Conservation (phyloP, 768 basidiomycete species). For the Auricularia heimuer region DNA sequence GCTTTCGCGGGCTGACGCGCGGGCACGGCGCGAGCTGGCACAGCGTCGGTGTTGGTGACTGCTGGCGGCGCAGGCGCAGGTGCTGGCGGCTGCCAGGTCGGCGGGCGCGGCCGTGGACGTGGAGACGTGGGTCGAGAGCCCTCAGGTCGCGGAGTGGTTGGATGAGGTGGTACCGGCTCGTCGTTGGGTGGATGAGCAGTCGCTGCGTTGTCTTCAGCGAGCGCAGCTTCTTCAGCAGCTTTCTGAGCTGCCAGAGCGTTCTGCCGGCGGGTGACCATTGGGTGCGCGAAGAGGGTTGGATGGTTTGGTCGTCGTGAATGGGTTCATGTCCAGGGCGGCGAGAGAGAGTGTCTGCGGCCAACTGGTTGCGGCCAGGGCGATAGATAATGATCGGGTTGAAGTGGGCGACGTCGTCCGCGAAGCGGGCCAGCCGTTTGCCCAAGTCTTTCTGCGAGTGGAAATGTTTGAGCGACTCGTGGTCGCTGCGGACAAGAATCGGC, state of each 20-base stretch:
- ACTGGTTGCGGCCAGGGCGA: slow-evolving; percentile 8
- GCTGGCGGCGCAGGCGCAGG: too few species aligned
- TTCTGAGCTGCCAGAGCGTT: neutral
- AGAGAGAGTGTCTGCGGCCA: slow-evolving; percentile 14
- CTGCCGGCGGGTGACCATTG: neutral
- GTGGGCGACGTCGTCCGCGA: slow-evolving; percentile 15
- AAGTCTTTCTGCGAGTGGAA: slow-evolving; percentile 15
- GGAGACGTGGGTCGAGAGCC: too few species aligned
- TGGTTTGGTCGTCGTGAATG: slow-evolving; percentile 11
- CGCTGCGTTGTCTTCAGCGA: neutral
- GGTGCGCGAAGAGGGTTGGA: slow-evolving; percentile 9
- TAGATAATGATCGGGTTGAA: slow-evolving; percentile 4
- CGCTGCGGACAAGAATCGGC: slow-evolving; percentile 15
- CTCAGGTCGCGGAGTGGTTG: too few species aligned
- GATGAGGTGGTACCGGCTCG: too few species aligned
- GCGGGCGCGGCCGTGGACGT: too few species aligned
- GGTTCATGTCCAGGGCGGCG: slow-evolving; percentile 10
- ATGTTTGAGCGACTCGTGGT: slow-evolving; percentile 17
- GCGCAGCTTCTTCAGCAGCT: neutral
- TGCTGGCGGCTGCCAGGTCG: too few species aligned
- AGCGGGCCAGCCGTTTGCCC: slow-evolving; percentile 15
- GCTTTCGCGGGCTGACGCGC: too few species aligned
- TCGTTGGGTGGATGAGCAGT: too few species aligned
- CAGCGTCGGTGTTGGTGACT: too few species aligned
- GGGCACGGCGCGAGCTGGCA: too few species aligned